Evolutionary conservation across 1,284 basidiomycete genomes (phyloP).

Genomic region (Trichosporon asahii): DNA sequence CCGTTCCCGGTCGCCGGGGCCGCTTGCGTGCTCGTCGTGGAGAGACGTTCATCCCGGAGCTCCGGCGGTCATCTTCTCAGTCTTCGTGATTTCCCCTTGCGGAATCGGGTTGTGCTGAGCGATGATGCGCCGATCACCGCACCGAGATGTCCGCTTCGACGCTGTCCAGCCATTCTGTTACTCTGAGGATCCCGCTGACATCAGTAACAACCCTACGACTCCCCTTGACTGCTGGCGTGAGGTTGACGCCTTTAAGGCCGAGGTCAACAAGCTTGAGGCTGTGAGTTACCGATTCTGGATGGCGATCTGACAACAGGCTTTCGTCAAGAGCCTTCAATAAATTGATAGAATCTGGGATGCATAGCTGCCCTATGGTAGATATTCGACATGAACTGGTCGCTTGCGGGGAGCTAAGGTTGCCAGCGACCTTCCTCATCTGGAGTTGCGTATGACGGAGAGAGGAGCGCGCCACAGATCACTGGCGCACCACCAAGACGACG

Average conservation of each 20-base stretch:
- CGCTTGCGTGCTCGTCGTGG: neutral
- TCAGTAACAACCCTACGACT: slow-evolving; percentile 40
- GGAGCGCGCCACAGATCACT: neutral
- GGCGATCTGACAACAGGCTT: slow-evolving; percentile 29
- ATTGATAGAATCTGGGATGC: slow-evolving; percentile 14
- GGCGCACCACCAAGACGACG: neutral
- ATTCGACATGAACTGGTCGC: slow-evolving; percentile 5
- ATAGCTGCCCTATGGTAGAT: slow-evolving; percentile 12
- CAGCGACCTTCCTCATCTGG: neutral
- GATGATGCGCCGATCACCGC: neutral
- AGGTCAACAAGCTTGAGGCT: slow-evolving; percentile 51
- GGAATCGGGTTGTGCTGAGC: neutral
- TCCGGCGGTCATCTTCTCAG: neutral
- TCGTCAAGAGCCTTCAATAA: slow-evolving; percentile 48
- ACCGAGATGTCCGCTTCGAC: neutral
- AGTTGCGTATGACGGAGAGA: neutral
- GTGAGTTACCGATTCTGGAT: slow-evolving; percentile 27
- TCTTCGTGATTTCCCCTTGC: neutral
- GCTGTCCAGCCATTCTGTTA: neutral
- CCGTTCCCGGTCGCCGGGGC: neutral
- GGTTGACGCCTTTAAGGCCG: slow-evolving; percentile 51
- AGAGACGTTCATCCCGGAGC: neutral
- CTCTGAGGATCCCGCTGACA: neutral
- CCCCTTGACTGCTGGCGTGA: slow-evolving; percentile 53
- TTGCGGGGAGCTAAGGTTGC: slow-evolving; percentile 8